Percentiles rank a stretch among this genome's conserved stretches.
Conservation (phyloP, 2,329 filamentous ascomycete species). For the Alternaria arbusti region DNA sequence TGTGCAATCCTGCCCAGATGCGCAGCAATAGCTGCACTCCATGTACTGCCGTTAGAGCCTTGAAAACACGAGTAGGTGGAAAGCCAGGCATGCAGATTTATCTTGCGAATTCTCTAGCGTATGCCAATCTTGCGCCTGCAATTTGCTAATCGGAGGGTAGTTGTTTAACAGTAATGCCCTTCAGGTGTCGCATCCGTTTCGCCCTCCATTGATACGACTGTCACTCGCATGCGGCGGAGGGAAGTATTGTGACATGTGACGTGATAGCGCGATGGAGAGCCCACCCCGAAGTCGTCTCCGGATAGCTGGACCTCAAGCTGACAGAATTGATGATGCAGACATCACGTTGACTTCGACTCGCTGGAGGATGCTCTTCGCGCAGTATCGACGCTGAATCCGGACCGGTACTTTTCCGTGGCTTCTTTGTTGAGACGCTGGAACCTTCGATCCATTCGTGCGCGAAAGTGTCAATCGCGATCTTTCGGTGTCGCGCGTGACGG, state of each 20-base stretch:
- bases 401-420: neutral
- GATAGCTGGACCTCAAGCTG: neutral
- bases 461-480: neutral
- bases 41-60: neutral
- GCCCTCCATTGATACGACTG: neutral
- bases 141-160: neutral
- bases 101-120: neutral
- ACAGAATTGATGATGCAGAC: neutral
- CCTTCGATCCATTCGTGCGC: neutral
- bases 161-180: neutral
- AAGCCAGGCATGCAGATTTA: neutral
- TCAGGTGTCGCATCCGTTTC: neutral
- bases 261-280: neutral
- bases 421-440: neutral
- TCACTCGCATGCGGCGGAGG: neutral
- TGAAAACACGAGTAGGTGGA: neutral
- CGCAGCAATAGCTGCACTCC: neutral
- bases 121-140: neutral
- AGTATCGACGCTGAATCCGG: neutral
- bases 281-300: neutral
- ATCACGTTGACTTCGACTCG: neutral
- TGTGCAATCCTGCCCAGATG: neutral
- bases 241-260: neutral
- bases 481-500: neutral
- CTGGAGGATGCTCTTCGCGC: neutral